Conservation (phyloP, 176 grass and related monocot genomes). For the Musa troglodytarum region DNA sequence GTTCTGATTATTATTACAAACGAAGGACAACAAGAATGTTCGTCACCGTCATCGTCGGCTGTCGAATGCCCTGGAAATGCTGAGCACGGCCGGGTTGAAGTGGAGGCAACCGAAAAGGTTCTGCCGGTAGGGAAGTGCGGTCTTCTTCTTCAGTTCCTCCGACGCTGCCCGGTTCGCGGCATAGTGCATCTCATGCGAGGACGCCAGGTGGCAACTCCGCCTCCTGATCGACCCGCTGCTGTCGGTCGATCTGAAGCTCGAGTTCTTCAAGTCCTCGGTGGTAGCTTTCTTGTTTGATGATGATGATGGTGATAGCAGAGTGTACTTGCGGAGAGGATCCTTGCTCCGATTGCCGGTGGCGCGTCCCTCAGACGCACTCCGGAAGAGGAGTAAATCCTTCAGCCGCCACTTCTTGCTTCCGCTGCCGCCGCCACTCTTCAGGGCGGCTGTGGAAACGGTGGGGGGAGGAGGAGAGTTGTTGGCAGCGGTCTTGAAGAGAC, state of each 20-base stretch:
- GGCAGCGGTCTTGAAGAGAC: not conserved
- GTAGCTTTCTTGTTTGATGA: not conserved
- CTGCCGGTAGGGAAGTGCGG: slow-evolving; percentile 23
- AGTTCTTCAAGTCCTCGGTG: slow-evolving; percentile 4
- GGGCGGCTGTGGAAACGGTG: not conserved
- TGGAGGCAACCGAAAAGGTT: slow-evolving; percentile 20
- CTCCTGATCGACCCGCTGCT: not conserved
- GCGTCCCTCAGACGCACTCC: slow-evolving; percentile 20
- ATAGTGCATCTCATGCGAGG: slow-evolving; percentile 19
- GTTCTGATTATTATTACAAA: not conserved
- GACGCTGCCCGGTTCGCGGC: slow-evolving; percentile 4
- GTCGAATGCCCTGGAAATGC: slow-evolving; percentile 10
- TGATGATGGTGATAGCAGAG: not conserved
- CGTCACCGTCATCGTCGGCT: not conserved
- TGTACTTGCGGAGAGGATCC: slow-evolving; percentile 19
- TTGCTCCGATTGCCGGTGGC: slow-evolving; percentile 20
- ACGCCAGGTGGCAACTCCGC: not conserved
- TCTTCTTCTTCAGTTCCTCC: slow-evolving; percentile 8
- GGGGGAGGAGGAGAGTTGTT: not conserved
- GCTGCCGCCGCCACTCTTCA: not conserved
- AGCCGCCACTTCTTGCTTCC: slow-evolving; percentile 16
- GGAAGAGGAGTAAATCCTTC: slow-evolving; percentile 22
- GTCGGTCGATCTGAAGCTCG: slow-evolving; percentile 12
- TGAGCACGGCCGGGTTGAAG: slow-evolving; percentile 19
- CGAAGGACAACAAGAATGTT: not conserved